Conservation (phyloP, 768 basidiomycete genomes). For the Flagelloscypha sp. region DNA sequence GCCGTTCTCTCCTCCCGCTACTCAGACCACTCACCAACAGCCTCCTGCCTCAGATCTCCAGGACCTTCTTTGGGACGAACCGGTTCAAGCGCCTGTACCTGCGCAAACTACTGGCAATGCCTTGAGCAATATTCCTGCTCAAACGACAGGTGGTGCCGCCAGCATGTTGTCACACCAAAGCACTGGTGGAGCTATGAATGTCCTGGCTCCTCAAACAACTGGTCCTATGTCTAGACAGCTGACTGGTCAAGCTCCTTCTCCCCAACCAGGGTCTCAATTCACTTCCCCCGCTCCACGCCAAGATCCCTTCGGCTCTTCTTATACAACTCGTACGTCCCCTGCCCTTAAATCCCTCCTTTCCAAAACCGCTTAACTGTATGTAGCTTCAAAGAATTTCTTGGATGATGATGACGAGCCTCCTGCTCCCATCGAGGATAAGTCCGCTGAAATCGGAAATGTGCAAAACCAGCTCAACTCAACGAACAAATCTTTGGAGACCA, state of each 20-base stretch:
- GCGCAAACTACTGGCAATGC: slow-evolving; percentile 19
- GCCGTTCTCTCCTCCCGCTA: slow-evolving; percentile 26
- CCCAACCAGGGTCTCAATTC: too few relatives aligned
- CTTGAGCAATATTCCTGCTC: too few relatives aligned
- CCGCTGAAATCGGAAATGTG: slow-evolving; percentile 80
- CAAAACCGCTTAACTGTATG: too few relatives aligned
- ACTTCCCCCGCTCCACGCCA: slow-evolving; percentile 18
- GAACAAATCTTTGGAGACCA: slow-evolving; percentile 54
- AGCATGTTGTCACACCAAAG: too few relatives aligned
- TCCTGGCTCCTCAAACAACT: too few relatives aligned
- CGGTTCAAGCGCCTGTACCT: slow-evolving; percentile 29
- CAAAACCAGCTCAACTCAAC: slow-evolving; percentile 83
- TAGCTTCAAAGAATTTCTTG: slow-evolving; percentile 46
- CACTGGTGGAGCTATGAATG: too few relatives aligned
- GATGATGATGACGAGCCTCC: slow-evolving; percentile 64
- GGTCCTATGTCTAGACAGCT: too few relatives aligned
- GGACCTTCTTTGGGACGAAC: slow-evolving; percentile 37
- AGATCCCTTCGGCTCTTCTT: slow-evolving; percentile 46
- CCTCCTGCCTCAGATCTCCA: too few relatives aligned
- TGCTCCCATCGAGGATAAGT: slow-evolving; percentile 55
- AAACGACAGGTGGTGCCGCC: too few relatives aligned
- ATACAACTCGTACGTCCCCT: slow-evolving; percentile 19
- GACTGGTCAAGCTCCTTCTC: too few relatives aligned
- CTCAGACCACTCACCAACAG: slow-evolving; percentile 28
- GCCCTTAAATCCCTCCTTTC: background rate